Evolutionary conservation across 1,284 basidiomycete genomes (phyloP).

Genomic region (Microbotryomycetes sp.): DNA sequence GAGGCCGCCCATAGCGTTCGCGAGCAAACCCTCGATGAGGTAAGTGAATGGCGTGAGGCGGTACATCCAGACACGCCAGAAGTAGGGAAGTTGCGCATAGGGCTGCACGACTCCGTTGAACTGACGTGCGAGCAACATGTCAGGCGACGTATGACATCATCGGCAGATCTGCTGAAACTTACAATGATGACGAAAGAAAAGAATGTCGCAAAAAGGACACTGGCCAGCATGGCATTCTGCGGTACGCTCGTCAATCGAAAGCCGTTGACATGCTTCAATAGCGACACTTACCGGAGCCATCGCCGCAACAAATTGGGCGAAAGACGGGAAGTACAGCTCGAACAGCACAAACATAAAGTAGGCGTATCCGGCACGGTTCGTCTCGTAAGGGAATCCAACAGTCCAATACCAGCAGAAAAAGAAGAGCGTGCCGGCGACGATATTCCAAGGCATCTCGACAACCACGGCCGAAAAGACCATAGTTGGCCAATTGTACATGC

Average conservation of each 20-base stretch:
- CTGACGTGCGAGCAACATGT: conserved; percentile 42
- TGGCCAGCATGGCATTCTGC: conserved; percentile 4
- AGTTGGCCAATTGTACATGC: conserved; percentile 76
- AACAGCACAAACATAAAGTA: conserved; percentile 44
- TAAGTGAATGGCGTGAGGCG: conserved; percentile 61
- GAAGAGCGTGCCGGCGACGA: conserved; percentile 37
- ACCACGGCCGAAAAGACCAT: conserved; percentile 46
- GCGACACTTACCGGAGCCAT: conserved; percentile 52
- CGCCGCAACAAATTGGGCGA: conserved; percentile 58
- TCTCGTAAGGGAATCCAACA: conserved; percentile 41
- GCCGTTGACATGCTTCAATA: background rate
- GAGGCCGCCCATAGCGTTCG: conserved; percentile 39
- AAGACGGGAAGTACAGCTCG: conserved; percentile 43
- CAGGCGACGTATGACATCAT: no score
- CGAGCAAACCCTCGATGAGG: conserved; percentile 43
- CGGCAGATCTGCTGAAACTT: conserved; percentile 37
- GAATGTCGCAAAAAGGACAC: conserved; percentile 25
- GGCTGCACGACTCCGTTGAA: conserved; percentile 45
- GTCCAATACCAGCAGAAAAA: conserved; percentile 43
- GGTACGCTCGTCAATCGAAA: background rate
- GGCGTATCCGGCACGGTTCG: conserved; percentile 51
- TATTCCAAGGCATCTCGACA: conserved; percentile 40
- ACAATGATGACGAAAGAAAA: conserved; percentile 42
- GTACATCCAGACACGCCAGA: conserved; percentile 76
- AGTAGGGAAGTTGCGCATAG: conserved; percentile 49